Conservation (phyloP, 257 asterid genomes). For the Solanum ossicruentum region DNA sequence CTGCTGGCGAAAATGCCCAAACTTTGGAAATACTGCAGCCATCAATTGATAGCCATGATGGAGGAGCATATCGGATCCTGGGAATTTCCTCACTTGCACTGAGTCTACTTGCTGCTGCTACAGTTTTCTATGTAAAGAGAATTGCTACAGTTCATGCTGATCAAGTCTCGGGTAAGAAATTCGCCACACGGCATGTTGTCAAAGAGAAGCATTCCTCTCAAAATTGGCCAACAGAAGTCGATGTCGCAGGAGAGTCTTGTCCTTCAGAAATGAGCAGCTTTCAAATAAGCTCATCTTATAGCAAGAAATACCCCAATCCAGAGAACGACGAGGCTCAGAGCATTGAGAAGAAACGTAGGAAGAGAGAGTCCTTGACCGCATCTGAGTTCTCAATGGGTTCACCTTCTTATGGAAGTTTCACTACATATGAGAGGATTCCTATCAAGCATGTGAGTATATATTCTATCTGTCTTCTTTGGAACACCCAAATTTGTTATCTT, state of each 20-base stretch:
- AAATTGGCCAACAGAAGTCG: constrained; percentile 22
- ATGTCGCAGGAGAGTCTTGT: constrained; percentile 24
- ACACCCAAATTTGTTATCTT: background rate
- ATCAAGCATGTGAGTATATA: constrained; percentile 49
- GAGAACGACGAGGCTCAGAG: constrained; percentile 47
- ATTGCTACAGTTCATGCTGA: background rate
- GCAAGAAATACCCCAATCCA: constrained; percentile 10
- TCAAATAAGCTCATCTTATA: constrained; percentile 19
- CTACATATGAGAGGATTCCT: constrained; percentile 70
- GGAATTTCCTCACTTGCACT: constrained; percentile 15
- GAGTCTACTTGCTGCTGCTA: constrained; percentile 25
- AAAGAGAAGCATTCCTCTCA: constrained; percentile 20
- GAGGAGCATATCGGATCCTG: background rate
- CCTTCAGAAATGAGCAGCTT: constrained; percentile 74
- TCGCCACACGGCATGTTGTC: background rate
- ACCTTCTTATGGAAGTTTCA: constrained; percentile 90
- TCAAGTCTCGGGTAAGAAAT: background rate
- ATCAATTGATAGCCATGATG: background rate
- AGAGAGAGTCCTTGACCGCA: constrained; percentile 56
- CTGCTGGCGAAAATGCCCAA: background rate
- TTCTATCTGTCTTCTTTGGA: background rate
- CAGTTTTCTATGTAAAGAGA: constrained; percentile 8
- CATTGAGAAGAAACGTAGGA: constrained; percentile 21
- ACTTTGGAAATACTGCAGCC: background rate
- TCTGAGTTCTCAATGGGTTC: constrained; percentile 32